Evolutionary conservation across 2,329 filamentous ascomycete species (phyloP).

Genomic region (Phyllosticta paracitricarpa): DNA sequence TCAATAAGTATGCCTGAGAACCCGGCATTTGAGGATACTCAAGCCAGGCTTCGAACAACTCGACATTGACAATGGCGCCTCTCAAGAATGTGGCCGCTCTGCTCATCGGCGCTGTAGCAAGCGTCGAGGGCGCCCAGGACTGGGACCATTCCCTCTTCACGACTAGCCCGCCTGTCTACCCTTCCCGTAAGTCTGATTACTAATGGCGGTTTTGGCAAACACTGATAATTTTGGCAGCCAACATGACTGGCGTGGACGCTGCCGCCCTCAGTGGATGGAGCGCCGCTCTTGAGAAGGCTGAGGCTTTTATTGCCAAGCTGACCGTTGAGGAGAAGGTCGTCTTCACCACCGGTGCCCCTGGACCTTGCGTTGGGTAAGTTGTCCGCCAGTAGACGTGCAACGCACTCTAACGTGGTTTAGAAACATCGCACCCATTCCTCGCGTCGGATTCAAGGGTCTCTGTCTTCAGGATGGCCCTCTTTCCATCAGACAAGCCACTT

Average conservation of each 20-base stretch:
- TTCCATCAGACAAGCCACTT: slow-evolving; percentile 16
- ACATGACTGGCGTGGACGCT: slow-evolving; percentile 7
- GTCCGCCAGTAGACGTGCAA: neutral
- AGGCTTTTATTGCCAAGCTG: slow-evolving; percentile 25
- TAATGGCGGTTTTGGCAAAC: neutral
- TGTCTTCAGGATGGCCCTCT: slow-evolving; percentile 32
- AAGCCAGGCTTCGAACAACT: slow-evolving; percentile 5
- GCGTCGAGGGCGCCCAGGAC: slow-evolving; percentile 8
- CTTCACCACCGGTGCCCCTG: slow-evolving; percentile 29
- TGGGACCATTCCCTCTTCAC: slow-evolving; percentile 12
- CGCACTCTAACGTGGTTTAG: neutral
- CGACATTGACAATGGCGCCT: slow-evolving; percentile 9
- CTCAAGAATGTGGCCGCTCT: slow-evolving; percentile 6
- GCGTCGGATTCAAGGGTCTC: slow-evolving; percentile 30
- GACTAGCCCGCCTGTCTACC: slow-evolving; percentile 12
- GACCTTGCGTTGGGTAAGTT: slow-evolving; percentile 22
- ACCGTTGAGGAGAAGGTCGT: slow-evolving; percentile 31
- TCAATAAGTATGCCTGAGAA: neutral
- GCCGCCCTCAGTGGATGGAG: slow-evolving; percentile 19
- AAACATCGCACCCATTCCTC: slow-evolving; percentile 26
- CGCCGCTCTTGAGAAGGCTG: slow-evolving; percentile 25
- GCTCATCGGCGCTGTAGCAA: slow-evolving; percentile 6
- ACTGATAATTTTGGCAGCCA: neutral
- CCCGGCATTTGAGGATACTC: neutral
- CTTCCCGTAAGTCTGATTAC: slow-evolving; percentile 7